These are phyloP conservation scores for Phytophthora cactorum DNA, from an alignment of 352 stramenopile genomes.

Conservation along the genomic window DNA sequence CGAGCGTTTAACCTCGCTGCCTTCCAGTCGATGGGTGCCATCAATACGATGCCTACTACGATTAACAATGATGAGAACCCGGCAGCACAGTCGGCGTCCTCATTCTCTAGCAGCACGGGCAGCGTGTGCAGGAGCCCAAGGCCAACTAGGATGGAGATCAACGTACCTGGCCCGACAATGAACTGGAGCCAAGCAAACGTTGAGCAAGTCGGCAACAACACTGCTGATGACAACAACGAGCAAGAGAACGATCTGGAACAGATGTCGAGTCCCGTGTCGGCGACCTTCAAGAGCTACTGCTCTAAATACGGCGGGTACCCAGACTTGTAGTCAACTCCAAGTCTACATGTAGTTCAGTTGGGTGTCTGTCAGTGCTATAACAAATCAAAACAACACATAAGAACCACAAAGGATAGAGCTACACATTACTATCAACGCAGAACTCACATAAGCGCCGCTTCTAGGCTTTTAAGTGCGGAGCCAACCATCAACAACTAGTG, in stretches of 20 bases:
- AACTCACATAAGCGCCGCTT: slow-evolving; percentile 36
- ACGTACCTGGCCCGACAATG: slow-evolving; percentile 16
- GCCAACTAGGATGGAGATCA: slow-evolving; percentile 31
- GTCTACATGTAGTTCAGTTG: neutral
- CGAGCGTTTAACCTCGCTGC: slow-evolving; percentile 62
- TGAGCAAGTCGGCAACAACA: slow-evolving; percentile 25
- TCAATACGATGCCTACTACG: slow-evolving; percentile 13
- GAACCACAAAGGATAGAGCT: slow-evolving; percentile 12
- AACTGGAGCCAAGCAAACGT: slow-evolving; percentile 56
- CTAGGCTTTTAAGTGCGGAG: slow-evolving; percentile 9
- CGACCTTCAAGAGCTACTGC: slow-evolving; percentile 82
- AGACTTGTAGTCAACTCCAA: slow-evolving; percentile 36
- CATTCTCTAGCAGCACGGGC: slow-evolving; percentile 36
- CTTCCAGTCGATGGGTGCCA: slow-evolving; percentile 44
- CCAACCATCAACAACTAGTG: slow-evolving; percentile 33
- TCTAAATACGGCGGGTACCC: slow-evolving; percentile 89
- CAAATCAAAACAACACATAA: slow-evolving; percentile 34
- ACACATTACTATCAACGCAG: slow-evolving; percentile 5
- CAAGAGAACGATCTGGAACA: slow-evolving; percentile 28
- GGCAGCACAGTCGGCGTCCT: slow-evolving; percentile 28
- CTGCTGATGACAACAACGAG: slow-evolving; percentile 19
- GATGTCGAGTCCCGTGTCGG: slow-evolving; percentile 35
- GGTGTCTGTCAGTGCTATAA: slow-evolving; percentile 15
- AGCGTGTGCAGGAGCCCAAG: slow-evolving; percentile 32
- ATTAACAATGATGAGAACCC: slow-evolving; percentile 23